A percentile compares a stretch with the other conserved stretches of the same genome.
phyloP scores from a whole-genome alignment of 495 filamentous ascomycete genomes.

The Usnea hakonensis region DNA sequence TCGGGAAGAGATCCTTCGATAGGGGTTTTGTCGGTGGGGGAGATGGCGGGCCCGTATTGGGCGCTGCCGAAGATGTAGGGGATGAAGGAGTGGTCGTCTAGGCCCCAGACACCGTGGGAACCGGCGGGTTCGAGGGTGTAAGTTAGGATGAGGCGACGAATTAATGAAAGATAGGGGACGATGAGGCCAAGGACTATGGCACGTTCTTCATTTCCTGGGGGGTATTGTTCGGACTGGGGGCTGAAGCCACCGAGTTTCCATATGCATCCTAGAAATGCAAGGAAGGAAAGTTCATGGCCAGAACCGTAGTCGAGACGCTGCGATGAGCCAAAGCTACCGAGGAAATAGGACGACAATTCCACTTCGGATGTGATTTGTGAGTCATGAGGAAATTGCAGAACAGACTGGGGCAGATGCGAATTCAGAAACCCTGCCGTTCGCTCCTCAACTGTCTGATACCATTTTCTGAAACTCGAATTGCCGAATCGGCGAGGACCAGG shows the following conservation, averaged over 20 bases:
- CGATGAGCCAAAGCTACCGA: slow-evolving; percentile 80
- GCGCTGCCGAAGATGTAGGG: slow-evolving; percentile 91
- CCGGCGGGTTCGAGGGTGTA: slow-evolving; percentile 96
- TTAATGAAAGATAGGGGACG: slow-evolving; percentile 66
- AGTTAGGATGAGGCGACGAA: slow-evolving; percentile 73
- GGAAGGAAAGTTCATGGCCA: slow-evolving; percentile 88
- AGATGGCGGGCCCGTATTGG: slow-evolving; percentile 72
- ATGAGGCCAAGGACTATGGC: slow-evolving; percentile 73
- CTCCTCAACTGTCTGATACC: slow-evolving; percentile 61
- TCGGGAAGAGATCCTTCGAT: slow-evolving; percentile 66
- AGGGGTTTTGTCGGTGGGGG: slow-evolving; percentile 52
- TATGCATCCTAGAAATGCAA: slow-evolving; percentile 80
- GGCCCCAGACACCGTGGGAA: slow-evolving; percentile 92
- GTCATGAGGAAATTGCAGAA: slow-evolving; percentile 32
- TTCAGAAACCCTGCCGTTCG: slow-evolving; percentile 50
- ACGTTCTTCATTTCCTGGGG: slow-evolving; percentile 55
- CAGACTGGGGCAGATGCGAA: slow-evolving; percentile 48
- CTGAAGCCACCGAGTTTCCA: slow-evolving; percentile 85
- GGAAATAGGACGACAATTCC: slow-evolving; percentile 72
- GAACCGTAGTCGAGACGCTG: slow-evolving; percentile 93
- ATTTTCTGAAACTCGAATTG: slow-evolving; percentile 79
- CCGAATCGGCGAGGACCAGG: slow-evolving; percentile 82
- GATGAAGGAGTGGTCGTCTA: slow-evolving; percentile 97
- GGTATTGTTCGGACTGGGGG: slow-evolving; percentile 17
- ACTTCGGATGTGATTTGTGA: slow-evolving; percentile 39